Base-by-base conservation (phyloP, 306 rosid genomes). In the Prunus mira region DNA sequence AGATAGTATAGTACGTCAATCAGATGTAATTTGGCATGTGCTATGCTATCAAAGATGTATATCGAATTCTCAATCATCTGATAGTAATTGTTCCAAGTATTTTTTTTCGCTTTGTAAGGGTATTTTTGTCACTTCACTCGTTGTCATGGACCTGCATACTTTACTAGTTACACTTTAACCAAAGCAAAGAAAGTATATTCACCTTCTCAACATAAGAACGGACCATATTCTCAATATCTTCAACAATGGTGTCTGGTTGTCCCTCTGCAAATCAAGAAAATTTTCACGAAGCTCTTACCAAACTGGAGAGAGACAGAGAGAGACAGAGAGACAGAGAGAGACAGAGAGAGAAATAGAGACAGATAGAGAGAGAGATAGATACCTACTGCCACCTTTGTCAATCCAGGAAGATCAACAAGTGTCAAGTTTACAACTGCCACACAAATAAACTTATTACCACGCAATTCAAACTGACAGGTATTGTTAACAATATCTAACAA, bases 321-420 rank as follows among this genome's bases (percentile, higher is more conserved):
- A 25, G 61, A 52, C 18, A 8, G 6, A 32, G 6, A 32, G 62
- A 52, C 12, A 6, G 45, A 9, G 4, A 38, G 28, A 27, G 19
- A 69, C 25, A 30, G 27, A 67, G 14, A 30, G 61, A 52, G 46
- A 32, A 9, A 25, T 56, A 52, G 50, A 8, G 34, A 32, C 9
- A 25, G 56, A 52, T 24, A 6, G 45, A 9, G 9, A 38, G 20
- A 69, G 47, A 30, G 50, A 67, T 19, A 20, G 24, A 55, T 92
- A 95, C 99, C 99, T 83, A 95, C 93, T 79, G 99, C 99, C 82
- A 95, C 99, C 93, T 95, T 95, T 19, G 99, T 95, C 87, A 95
- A 84, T 70, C 99, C 99, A 64, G 99, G 99, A 89, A 95, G 98
- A 84, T 95, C 99, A 34, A 95, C 88, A 60, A 95, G 93, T 45